phyloP scores from a whole-genome alignment of 192 early-diverging fungal species.

The Mortierella alpina region DNA sequence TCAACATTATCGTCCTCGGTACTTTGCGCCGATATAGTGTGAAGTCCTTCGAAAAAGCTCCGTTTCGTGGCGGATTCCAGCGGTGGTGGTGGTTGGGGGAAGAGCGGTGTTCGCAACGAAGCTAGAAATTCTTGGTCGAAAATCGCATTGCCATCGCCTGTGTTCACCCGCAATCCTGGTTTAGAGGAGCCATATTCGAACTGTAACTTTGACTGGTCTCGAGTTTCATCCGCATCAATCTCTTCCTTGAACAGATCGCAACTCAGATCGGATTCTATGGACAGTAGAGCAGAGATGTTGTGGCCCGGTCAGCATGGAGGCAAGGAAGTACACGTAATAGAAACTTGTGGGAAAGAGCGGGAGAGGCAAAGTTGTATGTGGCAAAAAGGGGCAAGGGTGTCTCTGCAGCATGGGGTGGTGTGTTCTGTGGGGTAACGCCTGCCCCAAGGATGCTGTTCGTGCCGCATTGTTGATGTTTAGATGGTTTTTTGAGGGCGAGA shows the following conservation, averaged over 20 bases:
- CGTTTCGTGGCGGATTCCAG: conserved; percentile 19
- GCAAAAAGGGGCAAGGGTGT: neutral
- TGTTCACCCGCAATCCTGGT: neutral
- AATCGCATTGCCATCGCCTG: conserved; percentile 28
- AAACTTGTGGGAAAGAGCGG: neutral
- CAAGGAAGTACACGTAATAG: neutral
- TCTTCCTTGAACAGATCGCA: conserved; percentile 53
- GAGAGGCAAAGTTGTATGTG: neutral
- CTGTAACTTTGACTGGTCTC: conserved; percentile 23
- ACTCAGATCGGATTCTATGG: conserved; percentile 45
- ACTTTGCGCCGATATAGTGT: conserved; percentile 9
- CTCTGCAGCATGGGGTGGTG: no score
- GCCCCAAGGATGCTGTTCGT: no score
- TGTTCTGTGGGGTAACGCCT: no score
- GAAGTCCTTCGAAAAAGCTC: conserved; percentile 28
- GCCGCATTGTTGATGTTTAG: no score
- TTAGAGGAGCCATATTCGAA: conserved; percentile 14
- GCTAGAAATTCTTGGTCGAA: conserved; percentile 39
- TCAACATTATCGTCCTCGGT: neutral
- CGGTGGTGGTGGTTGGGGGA: conserved; percentile 21
- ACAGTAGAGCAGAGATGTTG: neutral
- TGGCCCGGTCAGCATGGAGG: neutral
- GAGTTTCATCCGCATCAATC: conserved; percentile 27
- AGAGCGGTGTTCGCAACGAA: conserved; percentile 21
- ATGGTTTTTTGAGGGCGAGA: no score